Percentiles rank a stretch among this genome's conserved stretches.
Conservation (phyloP, 331 rosid species). For the Acacia pycnantha region DNA sequence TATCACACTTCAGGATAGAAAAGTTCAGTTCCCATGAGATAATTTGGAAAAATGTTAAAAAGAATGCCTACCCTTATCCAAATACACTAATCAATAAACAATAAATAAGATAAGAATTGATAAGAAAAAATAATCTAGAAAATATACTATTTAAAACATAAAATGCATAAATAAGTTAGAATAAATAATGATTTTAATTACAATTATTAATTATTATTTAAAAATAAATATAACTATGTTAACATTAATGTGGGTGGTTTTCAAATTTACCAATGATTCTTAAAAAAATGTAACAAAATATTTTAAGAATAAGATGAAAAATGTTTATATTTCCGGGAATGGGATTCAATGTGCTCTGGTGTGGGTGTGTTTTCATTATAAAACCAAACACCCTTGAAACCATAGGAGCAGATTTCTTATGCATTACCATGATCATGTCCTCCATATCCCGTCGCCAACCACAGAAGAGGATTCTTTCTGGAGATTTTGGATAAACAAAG, state of each 20-base stretch:
- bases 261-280: background rate
- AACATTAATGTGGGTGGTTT: background rate
- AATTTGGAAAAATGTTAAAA: background rate
- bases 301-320: background rate
- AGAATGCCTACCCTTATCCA: background rate
- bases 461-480: slow-evolving; percentile 81
- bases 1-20: background rate
- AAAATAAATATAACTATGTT: background rate
- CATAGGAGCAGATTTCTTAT: slow-evolving; percentile 36
- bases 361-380: background rate
- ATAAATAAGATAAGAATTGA: background rate
- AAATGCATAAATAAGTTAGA: background rate
- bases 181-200: background rate
- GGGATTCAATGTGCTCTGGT: background rate
- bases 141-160: background rate
- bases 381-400: slow-evolving; percentile 2
- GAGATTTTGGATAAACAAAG: slow-evolving; percentile 67
- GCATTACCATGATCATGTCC: slow-evolving; percentile 90
- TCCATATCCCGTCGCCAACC: slow-evolving; percentile 99
- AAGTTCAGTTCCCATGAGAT: background rate
- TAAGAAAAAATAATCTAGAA: background rate
- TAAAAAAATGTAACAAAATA: background rate
- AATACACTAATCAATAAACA: background rate
- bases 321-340: background rate
- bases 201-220: background rate